Percentiles rank a stretch among this genome's conserved stretches.
Evolutionary conservation across 768 basidiomycete species (phyloP).

Genomic region (Boletus rufocinnamomeus): DNA sequence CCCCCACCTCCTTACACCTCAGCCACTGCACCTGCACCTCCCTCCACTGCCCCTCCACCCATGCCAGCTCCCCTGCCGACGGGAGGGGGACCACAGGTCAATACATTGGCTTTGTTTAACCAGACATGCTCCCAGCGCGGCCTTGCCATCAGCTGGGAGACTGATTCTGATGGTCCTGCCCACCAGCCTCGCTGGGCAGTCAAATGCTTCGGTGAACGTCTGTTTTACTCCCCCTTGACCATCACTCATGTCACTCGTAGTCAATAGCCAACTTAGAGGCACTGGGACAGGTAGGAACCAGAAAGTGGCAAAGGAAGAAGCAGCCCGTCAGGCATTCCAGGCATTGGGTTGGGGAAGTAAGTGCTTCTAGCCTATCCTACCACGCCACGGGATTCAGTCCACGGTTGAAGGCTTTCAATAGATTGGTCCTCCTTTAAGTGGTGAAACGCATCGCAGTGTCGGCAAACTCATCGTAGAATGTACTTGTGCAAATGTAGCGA

Average conservation of each 20-base stretch:
- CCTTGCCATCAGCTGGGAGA: conserved; percentile 47
- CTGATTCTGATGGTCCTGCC: conserved; percentile 48
- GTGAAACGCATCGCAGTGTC: not conserved
- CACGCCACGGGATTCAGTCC: conserved; percentile 1
- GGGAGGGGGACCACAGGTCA: conserved; percentile 27
- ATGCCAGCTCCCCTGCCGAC: conserved; percentile 20
- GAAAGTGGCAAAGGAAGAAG: conserved; percentile 68
- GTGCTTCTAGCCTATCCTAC: not conserved
- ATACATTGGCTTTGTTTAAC: conserved; percentile 51
- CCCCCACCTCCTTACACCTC: conserved; percentile 32
- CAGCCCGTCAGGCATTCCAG: conserved; percentile 58
- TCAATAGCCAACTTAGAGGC: conserved; percentile 52
- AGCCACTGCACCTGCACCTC: conserved; percentile 13
- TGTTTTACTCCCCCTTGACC: not conserved
- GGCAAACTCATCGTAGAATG: not conserved
- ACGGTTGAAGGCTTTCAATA: conserved; percentile 19
- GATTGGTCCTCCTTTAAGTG: not conserved
- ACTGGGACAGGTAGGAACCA: conserved; percentile 56
- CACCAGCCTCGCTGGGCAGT: conserved; percentile 62
- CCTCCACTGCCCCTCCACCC: conserved; percentile 26
- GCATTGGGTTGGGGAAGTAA: conserved; percentile 53
- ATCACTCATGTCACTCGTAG: conserved; percentile 34
- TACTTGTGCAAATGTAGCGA: conserved; percentile 5
- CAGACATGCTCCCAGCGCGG: conserved; percentile 54
- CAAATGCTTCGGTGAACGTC: conserved; percentile 49